These are phyloP conservation scores for Microcera coccophila DNA, from an alignment of 2,329 filamentous ascomycete species.

Conservation along the genomic window DNA sequence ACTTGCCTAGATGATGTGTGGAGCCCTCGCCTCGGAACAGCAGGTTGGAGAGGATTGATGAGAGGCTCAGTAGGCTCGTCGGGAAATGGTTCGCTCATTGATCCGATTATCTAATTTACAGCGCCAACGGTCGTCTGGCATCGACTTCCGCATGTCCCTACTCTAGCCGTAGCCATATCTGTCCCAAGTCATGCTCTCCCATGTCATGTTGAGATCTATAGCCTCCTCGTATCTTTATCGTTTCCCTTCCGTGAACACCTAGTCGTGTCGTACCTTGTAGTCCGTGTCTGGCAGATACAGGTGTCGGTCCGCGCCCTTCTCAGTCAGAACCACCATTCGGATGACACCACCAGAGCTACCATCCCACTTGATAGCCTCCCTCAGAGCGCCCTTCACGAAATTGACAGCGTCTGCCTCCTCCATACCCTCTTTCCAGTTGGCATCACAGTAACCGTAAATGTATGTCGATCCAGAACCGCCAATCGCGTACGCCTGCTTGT, in stretches of 20 bases:
- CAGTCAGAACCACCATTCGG: constrained; percentile 92
- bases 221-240: constrained; percentile 8
- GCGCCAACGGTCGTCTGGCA: constrained; percentile 22
- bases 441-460: constrained; percentile 98
- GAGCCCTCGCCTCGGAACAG: neutral
- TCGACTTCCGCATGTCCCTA: constrained; percentile 8
- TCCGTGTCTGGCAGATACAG: constrained; percentile 90
- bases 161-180: constrained; percentile 7
- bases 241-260: constrained; percentile 27
- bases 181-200: too few species aligned
- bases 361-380: constrained; percentile 99
- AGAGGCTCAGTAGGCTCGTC: constrained; percentile 3
- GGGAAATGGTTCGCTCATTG: constrained; percentile 22
- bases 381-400: constrained; percentile 87
- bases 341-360: constrained; percentile 98
- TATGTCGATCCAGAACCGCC: constrained; percentile 97
- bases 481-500: constrained; percentile 95
- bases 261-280: constrained; percentile 70
- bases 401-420: constrained; percentile 82
- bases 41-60: too few species aligned
- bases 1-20: too few species aligned
- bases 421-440: constrained; percentile 94
- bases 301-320: constrained; percentile 84
- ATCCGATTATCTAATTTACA: constrained; percentile 30
- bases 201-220: constrained; percentile 16